Conservation (phyloP, 2,329 filamentous ascomycete genomes). For the Leptographium wingfieldii region DNA sequence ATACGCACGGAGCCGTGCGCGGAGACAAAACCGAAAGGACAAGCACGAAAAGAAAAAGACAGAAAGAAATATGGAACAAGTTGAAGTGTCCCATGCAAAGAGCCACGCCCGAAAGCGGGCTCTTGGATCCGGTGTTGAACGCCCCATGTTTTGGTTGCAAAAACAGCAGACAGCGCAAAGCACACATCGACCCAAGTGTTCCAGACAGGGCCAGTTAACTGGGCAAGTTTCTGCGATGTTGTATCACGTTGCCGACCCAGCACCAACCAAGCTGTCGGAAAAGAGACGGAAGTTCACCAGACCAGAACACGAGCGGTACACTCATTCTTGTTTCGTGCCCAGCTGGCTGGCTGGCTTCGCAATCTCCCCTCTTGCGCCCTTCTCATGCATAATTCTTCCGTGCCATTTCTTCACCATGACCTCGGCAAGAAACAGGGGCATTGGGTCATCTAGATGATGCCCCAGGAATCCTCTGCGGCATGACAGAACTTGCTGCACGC, state of each 20-base stretch:
- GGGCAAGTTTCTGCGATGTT: slow-evolving; percentile 51
- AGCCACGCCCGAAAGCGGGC: slow-evolving; percentile 33
- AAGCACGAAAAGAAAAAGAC: slow-evolving; percentile 15
- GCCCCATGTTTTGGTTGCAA: slow-evolving; percentile 74
- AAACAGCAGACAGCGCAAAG: slow-evolving; percentile 64
- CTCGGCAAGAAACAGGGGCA: neutral
- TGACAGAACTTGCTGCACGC: slow-evolving; percentile 99
- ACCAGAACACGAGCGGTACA: neutral
- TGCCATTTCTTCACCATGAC: neutral
- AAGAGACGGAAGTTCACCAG: neutral
- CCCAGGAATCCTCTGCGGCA: slow-evolving; percentile 92
- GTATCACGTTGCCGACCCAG: slow-evolving; percentile 42
- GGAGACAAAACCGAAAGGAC: slow-evolving; percentile 4
- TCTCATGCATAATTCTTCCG: neutral
- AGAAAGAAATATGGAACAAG: slow-evolving; percentile 38
- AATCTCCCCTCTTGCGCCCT: neutral
- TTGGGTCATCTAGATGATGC: slow-evolving; percentile 55
- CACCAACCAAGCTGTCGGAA: slow-evolving; percentile 4
- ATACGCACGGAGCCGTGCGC: no score
- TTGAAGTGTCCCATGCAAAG: slow-evolving; percentile 51
- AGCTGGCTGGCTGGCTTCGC: neutral
- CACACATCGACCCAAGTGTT: slow-evolving; percentile 48
- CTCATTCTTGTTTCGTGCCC: neutral
- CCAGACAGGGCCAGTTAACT: slow-evolving; percentile 24
- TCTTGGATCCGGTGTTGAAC: slow-evolving; percentile 65